phyloP scores from a whole-genome alignment of 2,329 filamentous ascomycete species.

The Tolypocladium guangdongense region DNA sequence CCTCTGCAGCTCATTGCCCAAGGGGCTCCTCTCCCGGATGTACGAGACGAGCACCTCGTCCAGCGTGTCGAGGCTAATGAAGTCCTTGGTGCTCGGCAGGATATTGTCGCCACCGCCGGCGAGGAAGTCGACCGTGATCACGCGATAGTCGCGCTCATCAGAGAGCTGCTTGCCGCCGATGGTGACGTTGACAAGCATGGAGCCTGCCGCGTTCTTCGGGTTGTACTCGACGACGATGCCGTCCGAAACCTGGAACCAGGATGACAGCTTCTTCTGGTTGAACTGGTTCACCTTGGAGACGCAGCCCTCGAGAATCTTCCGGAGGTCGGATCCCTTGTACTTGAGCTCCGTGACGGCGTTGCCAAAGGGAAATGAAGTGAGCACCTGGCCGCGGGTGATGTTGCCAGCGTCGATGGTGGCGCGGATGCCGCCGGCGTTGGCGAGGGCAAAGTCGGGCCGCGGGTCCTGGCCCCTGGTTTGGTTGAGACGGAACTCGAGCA shows the following conservation, averaged over 20 bases:
- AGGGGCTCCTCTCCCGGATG: slow-evolving; percentile 34
- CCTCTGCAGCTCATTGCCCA: slow-evolving; percentile 37
- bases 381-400: slow-evolving; percentile 51
- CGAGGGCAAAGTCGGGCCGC: slow-evolving; percentile 43
- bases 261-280: slow-evolving; percentile 41
- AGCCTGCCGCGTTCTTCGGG: slow-evolving; percentile 35
- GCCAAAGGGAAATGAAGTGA: slow-evolving; percentile 55
- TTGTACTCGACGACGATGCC: slow-evolving; percentile 48
- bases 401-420: slow-evolving; percentile 50
- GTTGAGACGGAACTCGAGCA: slow-evolving; percentile 48
- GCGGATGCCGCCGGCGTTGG: slow-evolving; percentile 54
- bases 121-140: slow-evolving; percentile 54
- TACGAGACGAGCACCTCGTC: slow-evolving; percentile 43
- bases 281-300: slow-evolving; percentile 42
- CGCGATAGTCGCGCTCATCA: slow-evolving; percentile 34
- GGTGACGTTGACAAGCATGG: slow-evolving; percentile 39
- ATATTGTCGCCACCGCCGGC: slow-evolving; percentile 54
- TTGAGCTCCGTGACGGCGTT: slow-evolving; percentile 51
- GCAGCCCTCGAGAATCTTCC: slow-evolving; percentile 47
- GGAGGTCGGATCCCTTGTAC: slow-evolving; percentile 41
- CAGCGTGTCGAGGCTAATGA: slow-evolving; percentile 38
- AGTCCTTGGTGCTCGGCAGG: slow-evolving; percentile 26
- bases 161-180: slow-evolving; percentile 39
- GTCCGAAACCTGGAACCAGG: slow-evolving; percentile 49
- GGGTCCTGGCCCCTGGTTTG: slow-evolving; percentile 23